Percentiles rank a stretch among this genome's conserved stretches.
Conservation (phyloP, 129 eudicot species). For the Tanacetum coccineum region DNA sequence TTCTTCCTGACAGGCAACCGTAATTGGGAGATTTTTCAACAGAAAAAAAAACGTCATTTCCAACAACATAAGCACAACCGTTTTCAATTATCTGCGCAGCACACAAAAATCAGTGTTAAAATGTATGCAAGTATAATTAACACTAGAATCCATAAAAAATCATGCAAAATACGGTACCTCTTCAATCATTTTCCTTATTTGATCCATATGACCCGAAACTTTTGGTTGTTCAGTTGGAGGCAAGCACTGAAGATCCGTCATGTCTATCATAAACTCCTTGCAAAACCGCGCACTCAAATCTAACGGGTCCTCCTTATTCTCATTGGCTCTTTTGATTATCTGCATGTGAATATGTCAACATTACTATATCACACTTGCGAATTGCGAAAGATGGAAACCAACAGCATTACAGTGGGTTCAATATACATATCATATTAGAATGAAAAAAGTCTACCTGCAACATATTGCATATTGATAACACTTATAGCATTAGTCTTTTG, state of each 20-base stretch:
- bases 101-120: background rate
- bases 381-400: background rate
- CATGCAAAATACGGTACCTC: constrained; percentile 38
- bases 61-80: constrained; percentile 58
- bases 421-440: background rate
- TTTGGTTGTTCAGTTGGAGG: constrained; percentile 72
- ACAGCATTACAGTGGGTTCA: background rate
- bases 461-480: background rate
- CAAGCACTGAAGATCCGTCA: constrained; percentile 86
- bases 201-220: constrained; percentile 81
- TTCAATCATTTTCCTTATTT: constrained; percentile 65
- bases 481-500: background rate
- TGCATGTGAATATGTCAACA: constrained; percentile 30
- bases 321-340: constrained; percentile 85
- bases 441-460: background rate
- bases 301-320: constrained; percentile 64
- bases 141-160: background rate
- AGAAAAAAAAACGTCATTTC: constrained; percentile 83
- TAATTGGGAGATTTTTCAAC: constrained; percentile 65
- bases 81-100: constrained; percentile 57
- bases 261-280: constrained; percentile 62
- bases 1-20: constrained; percentile 68
- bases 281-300: constrained; percentile 63
- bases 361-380: constrained; percentile 5
- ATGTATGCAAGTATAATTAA: background rate